Evolutionary conservation across 176 grass and related monocot genomes (phyloP).

Genomic region (Juncus inflexus): DNA sequence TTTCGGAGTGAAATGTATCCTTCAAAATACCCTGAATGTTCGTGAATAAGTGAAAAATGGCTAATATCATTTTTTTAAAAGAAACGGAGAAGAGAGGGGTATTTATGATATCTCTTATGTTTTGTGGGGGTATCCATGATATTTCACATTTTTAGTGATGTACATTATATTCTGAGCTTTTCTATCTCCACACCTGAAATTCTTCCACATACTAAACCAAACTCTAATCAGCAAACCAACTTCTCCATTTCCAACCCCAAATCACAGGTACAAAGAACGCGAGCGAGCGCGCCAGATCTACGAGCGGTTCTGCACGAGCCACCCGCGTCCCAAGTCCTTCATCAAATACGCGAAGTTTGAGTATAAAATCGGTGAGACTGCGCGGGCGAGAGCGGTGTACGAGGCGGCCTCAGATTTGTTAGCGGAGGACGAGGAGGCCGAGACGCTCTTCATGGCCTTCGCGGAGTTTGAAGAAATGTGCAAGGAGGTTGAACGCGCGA

Average conservation of each 20-base stretch:
- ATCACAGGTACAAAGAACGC: slow-evolving; percentile 37
- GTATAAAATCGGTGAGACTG: slow-evolving; percentile 64
- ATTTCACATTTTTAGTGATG: no score
- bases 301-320: slow-evolving; percentile 55
- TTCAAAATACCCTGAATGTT: no score
- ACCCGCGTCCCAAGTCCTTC: slow-evolving; percentile 55
- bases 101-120: no score
- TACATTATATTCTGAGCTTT: no score
- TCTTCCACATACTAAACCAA: no score
- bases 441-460: slow-evolving; percentile 68
- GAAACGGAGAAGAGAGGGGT: no score
- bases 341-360: slow-evolving; percentile 73
- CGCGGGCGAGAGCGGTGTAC: slow-evolving; percentile 43
- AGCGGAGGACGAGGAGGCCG: slow-evolving; percentile 46
- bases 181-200: no score
- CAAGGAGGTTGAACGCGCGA: slow-evolving; percentile 52
- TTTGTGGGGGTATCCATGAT: no score
- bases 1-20: no score
- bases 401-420: slow-evolving; percentile 61
- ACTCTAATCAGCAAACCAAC: slow-evolving; percentile 1
- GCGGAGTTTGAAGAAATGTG: slow-evolving; percentile 78
- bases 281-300: slow-evolving; percentile 54
- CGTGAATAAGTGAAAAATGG: no score
- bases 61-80: no score
- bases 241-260: not conserved